Evolutionary conservation across 106 monocot species (phyloP), one percentile per base, ranked within the genome.

Genomic region (Dendrobium chrysotoxum): DNA sequence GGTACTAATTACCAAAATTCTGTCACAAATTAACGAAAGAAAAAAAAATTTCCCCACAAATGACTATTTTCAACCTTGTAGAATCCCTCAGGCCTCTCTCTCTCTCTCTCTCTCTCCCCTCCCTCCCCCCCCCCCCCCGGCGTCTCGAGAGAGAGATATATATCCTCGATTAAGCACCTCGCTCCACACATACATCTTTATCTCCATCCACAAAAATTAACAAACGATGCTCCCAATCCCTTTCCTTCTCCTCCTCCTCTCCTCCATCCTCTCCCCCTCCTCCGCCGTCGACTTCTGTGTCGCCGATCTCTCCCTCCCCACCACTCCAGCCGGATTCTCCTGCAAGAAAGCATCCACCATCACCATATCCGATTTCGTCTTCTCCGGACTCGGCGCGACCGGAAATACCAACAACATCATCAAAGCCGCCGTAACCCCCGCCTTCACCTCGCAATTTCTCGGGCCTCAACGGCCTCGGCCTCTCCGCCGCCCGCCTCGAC

Each of bases 401-500:
- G 92, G 6, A 88, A 90, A 17, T 91, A 94, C 28, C 85, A 80
- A n/a, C 88, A 90, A 0, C 90, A 87, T 25, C 90, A 92, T 50
- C 13, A 11, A 50, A 13, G 11, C 15, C 76, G 76, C 67, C 50
- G 87, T 54, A 1, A 90, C 92, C 75, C 92, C 87, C 85, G 92
- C 89, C 2, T 92, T 71, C 64, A 70, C 90, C 73, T 13, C 13
- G 13, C 50, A 50, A 15, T 13, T 50, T 9, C 50, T 3, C 50
- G 3, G 50, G 50, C 50, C 13, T 50, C 50, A 97, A 97, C 77
- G 92, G 94, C 39, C 92, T 97, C 23, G 97, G 97, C 26, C 81
- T 97, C 82, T 97, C 97, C 17, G 75, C 80, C 15, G 92, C 88
- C 46, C 88, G 97, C 31, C 86, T 92, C 21, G 94, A 94, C 88